Base-by-base conservation (phyloP, 225 moss, liverwort and hornwort genomes). In the Thuidium tamariscinum region DNA sequence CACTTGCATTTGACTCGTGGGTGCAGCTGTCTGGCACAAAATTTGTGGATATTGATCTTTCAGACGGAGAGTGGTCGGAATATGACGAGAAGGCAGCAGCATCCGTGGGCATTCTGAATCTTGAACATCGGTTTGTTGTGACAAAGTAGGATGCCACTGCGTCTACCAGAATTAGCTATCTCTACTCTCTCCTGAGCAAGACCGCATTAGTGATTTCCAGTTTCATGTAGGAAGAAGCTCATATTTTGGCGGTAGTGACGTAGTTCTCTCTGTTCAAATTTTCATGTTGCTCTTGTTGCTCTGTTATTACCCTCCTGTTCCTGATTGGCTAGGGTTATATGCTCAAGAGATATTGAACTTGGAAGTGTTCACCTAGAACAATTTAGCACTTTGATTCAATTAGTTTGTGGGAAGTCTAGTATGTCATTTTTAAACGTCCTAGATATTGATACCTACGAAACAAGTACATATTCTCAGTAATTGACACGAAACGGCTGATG, bases 51-150 rank as follows among this genome's bases (percentile, higher is more conserved):
- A 95, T 99, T 80, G 97, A 99, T 89, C 95, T 99, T 67, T 89
- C 96, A 76, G 99, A 99, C 72, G 97, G 96, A 62, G 99, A 99
- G 91, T 96, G 97, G 97, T 94, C 97, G 49, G 99, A 99, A 69
- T 99, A 99, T 86, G 97, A 99, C 86, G 99, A 97, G 86, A 92
- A 92, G 87, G 96, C 95, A 21, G 89, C 94, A 85, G 85, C 89
- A 55, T 95, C 97, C 64, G 99, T 99, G n/a, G 99, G 97, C 83
- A 96, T 99, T 81, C 64, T 97, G 51, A 96, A 94, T 81, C 77
- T 99, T 59, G 88, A 89, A 59, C 94, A 95, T 72, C 93, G 88
- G 36, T 99, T 97, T 87, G 94, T 91, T 78, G 88, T 86, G 37
- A 92, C 95, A 30, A 99, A 96, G 84, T 97, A 90, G 90, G 48